Evolutionary conservation across 139 green algal genomes (phyloP).

Genomic region (Tetradesmus lagerheimii): DNA sequence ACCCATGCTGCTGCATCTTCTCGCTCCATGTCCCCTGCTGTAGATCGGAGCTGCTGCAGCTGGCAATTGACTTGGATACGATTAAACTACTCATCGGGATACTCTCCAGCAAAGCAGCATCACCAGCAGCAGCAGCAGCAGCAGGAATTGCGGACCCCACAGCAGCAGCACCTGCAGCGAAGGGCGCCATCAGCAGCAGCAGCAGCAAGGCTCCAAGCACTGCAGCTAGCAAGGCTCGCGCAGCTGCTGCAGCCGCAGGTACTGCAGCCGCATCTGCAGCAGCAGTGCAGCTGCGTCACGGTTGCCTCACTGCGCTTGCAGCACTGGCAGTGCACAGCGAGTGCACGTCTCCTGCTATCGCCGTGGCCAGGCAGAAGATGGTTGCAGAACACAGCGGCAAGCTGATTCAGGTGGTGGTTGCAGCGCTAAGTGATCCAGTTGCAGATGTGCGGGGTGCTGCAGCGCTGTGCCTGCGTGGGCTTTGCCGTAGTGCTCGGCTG

Average conservation of each 20-base stretch:
- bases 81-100: constrained; percentile 63
- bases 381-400: constrained; percentile 70
- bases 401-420: constrained; percentile 26
- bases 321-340: constrained; percentile 72
- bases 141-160: background rate
- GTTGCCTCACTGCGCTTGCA: constrained; percentile 69
- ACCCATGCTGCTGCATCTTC: no score
- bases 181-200: background rate
- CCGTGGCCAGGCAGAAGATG: constrained; percentile 73
- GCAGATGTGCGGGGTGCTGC: constrained; percentile 70
- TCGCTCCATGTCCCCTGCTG: no score
- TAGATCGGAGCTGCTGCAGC: constrained; percentile 71
- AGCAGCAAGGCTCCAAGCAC: background rate
- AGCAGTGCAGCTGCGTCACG: constrained; percentile 2
- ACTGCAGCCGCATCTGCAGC: background rate
- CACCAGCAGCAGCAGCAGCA: constrained; percentile 23
- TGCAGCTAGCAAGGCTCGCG: background rate
- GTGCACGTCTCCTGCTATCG: no score
- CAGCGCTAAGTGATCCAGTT: background rate
- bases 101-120: constrained; percentile 45
- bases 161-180: background rate
- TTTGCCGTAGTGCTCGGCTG: constrained; percentile 73
- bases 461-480: constrained; percentile 77
- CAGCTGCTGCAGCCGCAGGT: background rate
- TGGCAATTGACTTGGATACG: constrained; percentile 73